A percentile compares a stretch with the other conserved stretches of the same genome.
Evolutionary conservation across 495 filamentous ascomycete genomes (phyloP).

Genomic region (Neurospora sublineolata): DNA sequence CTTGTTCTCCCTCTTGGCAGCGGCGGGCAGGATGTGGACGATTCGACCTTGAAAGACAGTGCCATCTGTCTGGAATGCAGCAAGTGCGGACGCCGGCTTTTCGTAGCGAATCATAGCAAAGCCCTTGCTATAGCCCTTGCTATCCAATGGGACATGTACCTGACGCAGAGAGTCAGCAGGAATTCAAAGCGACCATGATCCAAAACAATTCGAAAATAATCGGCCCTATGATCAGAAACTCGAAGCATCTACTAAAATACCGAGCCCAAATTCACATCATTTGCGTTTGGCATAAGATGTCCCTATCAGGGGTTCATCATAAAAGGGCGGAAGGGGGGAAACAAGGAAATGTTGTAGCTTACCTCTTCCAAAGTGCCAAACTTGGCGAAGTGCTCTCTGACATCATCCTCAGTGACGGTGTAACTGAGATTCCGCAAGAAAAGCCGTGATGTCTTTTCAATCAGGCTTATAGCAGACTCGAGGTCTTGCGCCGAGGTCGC

Average conservation of each 20-base stretch:
- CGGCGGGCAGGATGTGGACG: conserved; percentile 74
- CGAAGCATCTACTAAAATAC: conserved; percentile 57
- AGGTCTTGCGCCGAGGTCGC: conserved; percentile 15
- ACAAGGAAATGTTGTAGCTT: conserved; percentile 26
- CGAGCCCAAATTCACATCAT: conserved; percentile 47
- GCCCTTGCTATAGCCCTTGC: conserved; percentile 60
- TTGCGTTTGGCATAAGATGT: conserved; percentile 78
- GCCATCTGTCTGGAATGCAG: conserved; percentile 68
- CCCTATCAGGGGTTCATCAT: conserved; percentile 99
- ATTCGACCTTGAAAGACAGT: conserved; percentile 84
- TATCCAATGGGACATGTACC: conserved; percentile 73
- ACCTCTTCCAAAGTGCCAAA: conserved; percentile 82
- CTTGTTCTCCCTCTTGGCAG: conserved; percentile 64
- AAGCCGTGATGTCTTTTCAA: conserved; percentile 53
- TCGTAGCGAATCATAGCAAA: conserved; percentile 77
- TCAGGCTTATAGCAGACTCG: conserved; percentile 32
- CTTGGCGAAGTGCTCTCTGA: conserved; percentile 54
- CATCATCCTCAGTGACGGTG: conserved; percentile 61
- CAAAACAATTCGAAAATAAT: conserved; percentile 15
- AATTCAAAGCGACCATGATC: conserved; percentile 2
- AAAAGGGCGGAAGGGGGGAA: conserved; percentile 22
- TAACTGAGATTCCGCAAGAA: conserved; percentile 89
- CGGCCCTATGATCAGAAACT: conserved; percentile 33
- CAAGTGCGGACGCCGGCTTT: conserved; percentile 56
- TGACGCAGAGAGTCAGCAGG: conserved; percentile 31